Evolutionary conservation across 140 eudicot genomes (phyloP).

Genomic region (Flaveria floridana): DNA sequence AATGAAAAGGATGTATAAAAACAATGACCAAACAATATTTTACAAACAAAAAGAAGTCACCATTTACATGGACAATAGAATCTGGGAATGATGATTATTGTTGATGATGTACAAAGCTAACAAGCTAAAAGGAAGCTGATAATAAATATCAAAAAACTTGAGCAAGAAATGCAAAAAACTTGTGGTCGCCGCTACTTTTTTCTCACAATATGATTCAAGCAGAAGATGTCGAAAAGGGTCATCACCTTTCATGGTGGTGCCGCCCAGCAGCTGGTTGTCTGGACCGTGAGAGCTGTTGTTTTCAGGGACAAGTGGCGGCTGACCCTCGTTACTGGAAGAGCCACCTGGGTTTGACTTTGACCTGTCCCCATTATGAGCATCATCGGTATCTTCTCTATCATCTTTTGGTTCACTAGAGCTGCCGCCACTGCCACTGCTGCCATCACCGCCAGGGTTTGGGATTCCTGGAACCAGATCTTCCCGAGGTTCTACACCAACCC

Average conservation of each 20-base stretch:
- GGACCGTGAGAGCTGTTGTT: constrained; percentile 32
- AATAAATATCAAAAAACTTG: constrained; percentile 34
- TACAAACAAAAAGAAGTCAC: constrained; percentile 15
- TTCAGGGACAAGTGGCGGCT: constrained; percentile 53
- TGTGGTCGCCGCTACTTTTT: constrained; percentile 27
- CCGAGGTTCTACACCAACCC: constrained; percentile 87
- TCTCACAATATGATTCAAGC: constrained; percentile 23
- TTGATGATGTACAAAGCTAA: constrained; percentile 46
- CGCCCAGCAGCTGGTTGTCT: constrained; percentile 38
- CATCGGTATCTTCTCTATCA: constrained; percentile 37
- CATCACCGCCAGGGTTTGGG: constrained; percentile 45
- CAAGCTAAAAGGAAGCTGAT: constrained; percentile 38
- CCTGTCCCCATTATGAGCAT: constrained; percentile 43
- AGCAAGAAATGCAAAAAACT: constrained; percentile 28
- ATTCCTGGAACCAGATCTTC: constrained; percentile 66
- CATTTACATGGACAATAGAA: constrained; percentile 21
- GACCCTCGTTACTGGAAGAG: constrained; percentile 31
- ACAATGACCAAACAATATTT: constrained; percentile 21
- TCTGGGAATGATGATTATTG: constrained; percentile 31
- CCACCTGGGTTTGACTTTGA: constrained; percentile 37
- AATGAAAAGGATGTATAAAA: constrained; percentile 29
- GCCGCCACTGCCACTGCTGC: constrained; percentile 37
- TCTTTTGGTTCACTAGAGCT: constrained; percentile 53
- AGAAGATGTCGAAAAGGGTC: constrained; percentile 16
- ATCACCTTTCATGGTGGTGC: constrained; percentile 17